Conservation (phyloP, 192 early-diverging fungal genomes). For the Backusella sp. region DNA sequence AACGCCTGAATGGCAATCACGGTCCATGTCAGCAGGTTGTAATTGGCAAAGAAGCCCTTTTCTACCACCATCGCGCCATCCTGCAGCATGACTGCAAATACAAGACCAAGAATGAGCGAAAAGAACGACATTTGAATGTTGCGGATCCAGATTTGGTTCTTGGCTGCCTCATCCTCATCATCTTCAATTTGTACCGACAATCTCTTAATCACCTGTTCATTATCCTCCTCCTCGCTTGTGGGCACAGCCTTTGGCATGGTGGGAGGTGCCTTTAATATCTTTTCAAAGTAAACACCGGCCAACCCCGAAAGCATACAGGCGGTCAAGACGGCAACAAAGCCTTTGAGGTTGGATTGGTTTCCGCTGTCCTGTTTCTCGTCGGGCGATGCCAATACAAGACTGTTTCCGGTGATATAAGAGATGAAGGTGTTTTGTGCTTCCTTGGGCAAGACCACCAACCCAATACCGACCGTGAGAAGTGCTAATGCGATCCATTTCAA, state of each 20-base stretch:
- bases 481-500: constrained; percentile 84
- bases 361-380: constrained; percentile 14
- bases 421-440: constrained; percentile 18
- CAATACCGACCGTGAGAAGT: constrained; percentile 84
- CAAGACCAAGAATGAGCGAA: constrained; percentile 73
- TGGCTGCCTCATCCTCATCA: constrained; percentile 20
- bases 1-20: constrained; percentile 89
- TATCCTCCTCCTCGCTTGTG: constrained; percentile 19
- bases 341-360: constrained; percentile 33
- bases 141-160: constrained; percentile 71
- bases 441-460: constrained; percentile 60
- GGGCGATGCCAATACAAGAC: neutral
- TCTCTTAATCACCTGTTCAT: neutral
- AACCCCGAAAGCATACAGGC: constrained; percentile 92
- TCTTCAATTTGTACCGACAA: neutral
- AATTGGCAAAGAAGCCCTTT: constrained; percentile 89
- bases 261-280: constrained; percentile 82
- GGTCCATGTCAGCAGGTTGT: constrained; percentile 74
- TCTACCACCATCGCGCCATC: constrained; percentile 71
- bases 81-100: constrained; percentile 76
- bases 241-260: constrained; percentile 11
- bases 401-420: constrained; percentile 21
- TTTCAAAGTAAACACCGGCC: constrained; percentile 99
- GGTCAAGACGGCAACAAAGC: constrained; percentile 66
- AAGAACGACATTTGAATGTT: constrained; percentile 93